A percentile compares a stretch with the other conserved stretches of the same genome.
Evolutionary conservation across 1,284 basidiomycete genomes (phyloP).

Genomic region (Ganoderma lingzhi): DNA sequence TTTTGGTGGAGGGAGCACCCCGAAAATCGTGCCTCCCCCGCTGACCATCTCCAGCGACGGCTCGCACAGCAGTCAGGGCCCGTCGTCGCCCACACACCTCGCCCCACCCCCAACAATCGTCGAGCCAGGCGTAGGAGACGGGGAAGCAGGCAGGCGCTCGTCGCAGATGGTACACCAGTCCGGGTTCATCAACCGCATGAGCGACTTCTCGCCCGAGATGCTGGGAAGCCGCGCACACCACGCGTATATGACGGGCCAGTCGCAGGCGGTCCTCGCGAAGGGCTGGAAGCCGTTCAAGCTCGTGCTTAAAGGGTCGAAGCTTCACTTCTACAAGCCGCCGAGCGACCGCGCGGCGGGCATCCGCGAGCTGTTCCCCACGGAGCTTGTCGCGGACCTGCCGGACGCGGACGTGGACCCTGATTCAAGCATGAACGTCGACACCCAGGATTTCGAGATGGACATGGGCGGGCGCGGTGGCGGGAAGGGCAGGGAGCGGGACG

Average conservation of each 20-base stretch:
- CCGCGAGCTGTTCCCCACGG: conserved; percentile 76
- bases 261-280: conserved; percentile 53
- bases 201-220: conserved; percentile 53
- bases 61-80: conserved; percentile 33
- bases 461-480: conserved; percentile 32
- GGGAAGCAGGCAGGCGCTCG: conserved; percentile 53
- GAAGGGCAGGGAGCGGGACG: conserved; percentile 45
- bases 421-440: conserved; percentile 32
- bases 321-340: conserved; percentile 86
- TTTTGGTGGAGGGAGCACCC: conserved; percentile 36
- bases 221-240: conserved; percentile 44
- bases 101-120: conserved; percentile 57
- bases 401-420: conserved; percentile 49
- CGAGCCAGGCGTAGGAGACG: conserved; percentile 45
- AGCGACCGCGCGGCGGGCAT: conserved; percentile 67
- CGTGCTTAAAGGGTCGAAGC: conserved; percentile 80
- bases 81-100: conserved; percentile 49
- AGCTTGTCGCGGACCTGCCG: conserved; percentile 59
- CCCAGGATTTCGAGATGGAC: conserved; percentile 47
- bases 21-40: conserved; percentile 29
- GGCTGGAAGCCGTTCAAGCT: conserved; percentile 87
- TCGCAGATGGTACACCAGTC: conserved; percentile 81
- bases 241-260: conserved; percentile 37
- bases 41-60: conserved; percentile 27
- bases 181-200: conserved; percentile 78